Evolutionary conservation across 1,284 basidiomycete species (phyloP), one percentile per base, ranked within the genome.

Genomic region (Pseudomicrostroma phylloplanum): DNA sequence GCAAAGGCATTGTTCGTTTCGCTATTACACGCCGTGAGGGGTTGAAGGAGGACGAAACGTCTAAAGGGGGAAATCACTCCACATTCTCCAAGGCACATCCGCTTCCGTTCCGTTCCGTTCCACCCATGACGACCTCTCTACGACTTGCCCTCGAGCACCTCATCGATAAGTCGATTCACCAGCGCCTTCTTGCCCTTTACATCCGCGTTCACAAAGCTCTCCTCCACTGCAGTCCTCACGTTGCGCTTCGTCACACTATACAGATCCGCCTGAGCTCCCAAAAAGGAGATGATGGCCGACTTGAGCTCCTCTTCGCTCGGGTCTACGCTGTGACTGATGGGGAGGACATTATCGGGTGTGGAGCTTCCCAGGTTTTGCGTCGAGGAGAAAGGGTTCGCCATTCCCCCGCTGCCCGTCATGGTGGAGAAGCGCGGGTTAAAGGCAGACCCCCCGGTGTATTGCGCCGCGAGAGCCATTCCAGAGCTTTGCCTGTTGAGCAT

Each of bases 121-220:
- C 30, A 3, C 9, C 30, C 30, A 3, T 36, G 30, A 3, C 30
- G 4, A 36, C 30, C 3, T 48, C 43, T 17, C 21, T 48, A 48
- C 17, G 43, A 17, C 21, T 54, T 26, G 51, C 51, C 51, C 51
- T 54, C 13, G 3, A 78, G 70, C 42, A 74, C 73, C 42, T 70
- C 73, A 63, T 78, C 73, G 55, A 78, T 72, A 43, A 75, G 74
- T 63, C 65, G 65, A 64, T 78, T 76, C 65, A 79, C 75, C 53
- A 62, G 64, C 41, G 65, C 67, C 62, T 75, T 77, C 57, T 69
- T 67, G 21, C 41, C 39, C 17, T 61, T 36, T 43, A 78, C 64
- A 30, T 73, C 70, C 15, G 76, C 77, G 42, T 79, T 75, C 15
- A 76, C 76, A 67, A 76, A 77, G n/a, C 71, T 63, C 6, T 63